Base-by-base conservation (phyloP, 164 flowering plant genomes). In the Vitis cinerea region DNA sequence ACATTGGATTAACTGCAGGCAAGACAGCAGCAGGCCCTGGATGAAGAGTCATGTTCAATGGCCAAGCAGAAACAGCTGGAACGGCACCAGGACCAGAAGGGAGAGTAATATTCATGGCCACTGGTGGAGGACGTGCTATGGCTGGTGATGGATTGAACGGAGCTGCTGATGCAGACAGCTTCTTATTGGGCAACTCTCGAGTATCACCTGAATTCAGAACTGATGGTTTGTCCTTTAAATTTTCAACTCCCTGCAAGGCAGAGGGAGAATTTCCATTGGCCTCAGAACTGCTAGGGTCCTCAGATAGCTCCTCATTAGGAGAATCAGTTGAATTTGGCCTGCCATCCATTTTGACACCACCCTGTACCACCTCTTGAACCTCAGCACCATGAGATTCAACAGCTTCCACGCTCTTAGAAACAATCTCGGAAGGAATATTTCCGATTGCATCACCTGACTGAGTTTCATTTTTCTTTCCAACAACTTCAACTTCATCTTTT, bases 161-260 rank as follows among this genome's bases (percentile, higher is more conserved):
- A 75, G 88, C 85, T 31, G 99, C 99, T 59, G 90, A 91, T 58
- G 99, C 99, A 67, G 99, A 95, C 71, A 95, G 80, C 77, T 91
- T 92, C 83, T 82, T 94, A 71, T 80, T 89, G 11, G 89, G 72
- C 9, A 82, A 52, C 54, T 87, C 93, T 63, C 77, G 81, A 30
- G 75, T 63, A 44, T 88, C 91, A 75, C 55, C 77, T 48, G 82
- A 68, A 77, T 50, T 65, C 10, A 70, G 59, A 72, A 66, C 74
- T 63, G 72, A 60, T 13, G 84, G 61, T 71, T 77, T 85, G 37
- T 82, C 84, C 72, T 78, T 81, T 65, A 64, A 51, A 76, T 86
- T 88, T 72, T 90, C 90, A 19, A 23, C 72, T 44, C 50, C 89
- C 70, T 72, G 73, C 68, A 74, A 60, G 47, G 55, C 50, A 17